Evolutionary conservation across 805 yeast species (phyloP), one percentile per base, ranked within the genome.

Genomic region (Yarrowia sp.): DNA sequence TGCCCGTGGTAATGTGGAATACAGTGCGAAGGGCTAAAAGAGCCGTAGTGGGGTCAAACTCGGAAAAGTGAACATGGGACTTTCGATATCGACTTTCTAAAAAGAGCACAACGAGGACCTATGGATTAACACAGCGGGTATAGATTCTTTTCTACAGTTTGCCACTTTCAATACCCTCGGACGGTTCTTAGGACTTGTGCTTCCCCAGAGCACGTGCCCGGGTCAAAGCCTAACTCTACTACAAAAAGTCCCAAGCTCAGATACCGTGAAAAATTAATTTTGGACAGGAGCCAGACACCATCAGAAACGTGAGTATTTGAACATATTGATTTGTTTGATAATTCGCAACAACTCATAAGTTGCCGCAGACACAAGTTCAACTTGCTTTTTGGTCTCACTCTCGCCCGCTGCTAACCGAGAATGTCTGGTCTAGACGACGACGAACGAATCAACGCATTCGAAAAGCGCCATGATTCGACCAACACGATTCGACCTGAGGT

Each of bases 161-260:
- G n/a, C 46, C 46, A 21, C 46, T 21, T 6, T 26, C 14, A 21
- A 10, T n/a, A 10, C 11, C 40, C 19, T n/a, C 7, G 6, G 19
- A 10, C 22, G 10, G 28, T 26, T 24, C n/a, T 6, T 26, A 9
- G 32, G 49, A 44, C 43, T 38, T 4, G 21, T 22, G 33, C 28
- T 48, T 48, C 54, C 36, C 38, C 38, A 19, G 54, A 48, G 54
- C 54, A 48, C 54, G 54, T 51, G 59, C 59, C 59, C 59, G 59
- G 59, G 59, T 51, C 59, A 51, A 51, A 51, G 59, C 24, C 24
- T 51, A 51, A 51, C 59, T 24, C 32, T 35, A 26, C 59, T 5
- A 9, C 3, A 32, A 46, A 46, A 46, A 11, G 54, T 48, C 38
- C 51, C 51, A 43, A 46, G 51, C 22, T 46, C 35, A 26, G 36